Percentiles rank a stretch among this genome's conserved stretches.
Evolutionary conservation across 805 yeast species (phyloP).

Genomic region (Debaryomyces maramus): DNA sequence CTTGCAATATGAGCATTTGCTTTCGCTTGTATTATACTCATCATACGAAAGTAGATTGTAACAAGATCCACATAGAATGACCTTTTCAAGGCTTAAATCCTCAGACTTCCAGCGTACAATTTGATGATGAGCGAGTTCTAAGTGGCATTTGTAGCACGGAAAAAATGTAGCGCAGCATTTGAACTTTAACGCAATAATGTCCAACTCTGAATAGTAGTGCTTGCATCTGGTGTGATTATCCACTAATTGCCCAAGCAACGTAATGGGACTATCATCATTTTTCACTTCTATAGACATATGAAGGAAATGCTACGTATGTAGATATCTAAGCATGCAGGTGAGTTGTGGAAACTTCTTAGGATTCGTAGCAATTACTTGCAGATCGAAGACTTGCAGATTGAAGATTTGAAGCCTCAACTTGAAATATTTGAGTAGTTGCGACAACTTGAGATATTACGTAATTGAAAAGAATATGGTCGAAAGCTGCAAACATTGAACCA

Average conservation of each 20-base stretch:
- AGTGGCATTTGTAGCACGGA: conserved; percentile 44
- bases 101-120: conserved; percentile 11
- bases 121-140: conserved; percentile 9
- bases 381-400: no score
- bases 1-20: conserved; percentile 25
- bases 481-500: no score
- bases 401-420: no score
- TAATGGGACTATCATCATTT: conserved; percentile 1
- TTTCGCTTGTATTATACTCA: conserved; percentile 20
- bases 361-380: no score
- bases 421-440: no score
- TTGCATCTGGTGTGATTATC: conserved; percentile 37
- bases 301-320: no score
- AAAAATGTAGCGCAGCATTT: conserved; percentile 37
- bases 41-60: conserved; percentile 25
- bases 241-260: conserved; percentile 14
- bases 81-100: conserved; percentile 13
- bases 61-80: conserved; percentile 41
- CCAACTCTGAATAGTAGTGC: conserved; percentile 36
- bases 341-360: no score
- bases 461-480: no score
- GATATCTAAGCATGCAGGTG: no score
- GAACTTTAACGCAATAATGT: conserved; percentile 41
- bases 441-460: no score
- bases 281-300: not conserved